Percentiles rank a stretch among this genome's conserved stretches.
Evolutionary conservation across 2,329 filamentous ascomycete species (phyloP).

Genomic region (Incumbomyces delicatus): DNA sequence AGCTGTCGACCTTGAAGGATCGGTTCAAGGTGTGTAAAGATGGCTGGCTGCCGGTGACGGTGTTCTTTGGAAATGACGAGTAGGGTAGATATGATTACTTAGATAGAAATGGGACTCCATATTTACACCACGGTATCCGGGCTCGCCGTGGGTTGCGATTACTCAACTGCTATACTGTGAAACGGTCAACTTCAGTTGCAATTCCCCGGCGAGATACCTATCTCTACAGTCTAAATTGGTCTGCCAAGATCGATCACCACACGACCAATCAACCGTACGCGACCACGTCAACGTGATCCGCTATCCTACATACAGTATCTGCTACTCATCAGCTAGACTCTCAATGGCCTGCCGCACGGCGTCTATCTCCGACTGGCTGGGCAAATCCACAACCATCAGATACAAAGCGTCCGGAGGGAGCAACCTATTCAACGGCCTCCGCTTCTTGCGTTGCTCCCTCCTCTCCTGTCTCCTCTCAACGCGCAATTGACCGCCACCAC

Average conservation of each 20-base stretch:
- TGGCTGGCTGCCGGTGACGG: slow-evolving; percentile 53
- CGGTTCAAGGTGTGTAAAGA: slow-evolving; percentile 78
- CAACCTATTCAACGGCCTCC: background rate
- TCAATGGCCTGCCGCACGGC: slow-evolving; percentile 2
- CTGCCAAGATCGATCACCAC: no score
- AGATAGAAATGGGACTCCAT: no score
- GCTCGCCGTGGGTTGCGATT: no score
- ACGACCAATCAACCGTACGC: no score
- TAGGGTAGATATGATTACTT: background rate
- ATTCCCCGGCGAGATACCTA: no score
- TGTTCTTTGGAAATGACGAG: slow-evolving; percentile 51
- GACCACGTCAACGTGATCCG: no score
- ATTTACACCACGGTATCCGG: no score
- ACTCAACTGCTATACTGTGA: no score
- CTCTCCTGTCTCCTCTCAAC: background rate
- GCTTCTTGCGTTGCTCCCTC: background rate
- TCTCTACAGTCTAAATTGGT: no score
- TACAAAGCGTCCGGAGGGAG: slow-evolving; percentile 13
- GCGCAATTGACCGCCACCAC: background rate
- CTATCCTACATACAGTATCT: no score
- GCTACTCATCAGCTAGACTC: background rate
- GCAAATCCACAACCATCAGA: slow-evolving; percentile 15
- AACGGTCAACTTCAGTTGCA: no score
- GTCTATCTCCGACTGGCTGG: slow-evolving; percentile 13
- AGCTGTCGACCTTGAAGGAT: slow-evolving; percentile 58